These are phyloP conservation scores for Mariannaea sp. DNA, from an alignment of 2,329 filamentous ascomycete genomes.

Conservation along the genomic window DNA sequence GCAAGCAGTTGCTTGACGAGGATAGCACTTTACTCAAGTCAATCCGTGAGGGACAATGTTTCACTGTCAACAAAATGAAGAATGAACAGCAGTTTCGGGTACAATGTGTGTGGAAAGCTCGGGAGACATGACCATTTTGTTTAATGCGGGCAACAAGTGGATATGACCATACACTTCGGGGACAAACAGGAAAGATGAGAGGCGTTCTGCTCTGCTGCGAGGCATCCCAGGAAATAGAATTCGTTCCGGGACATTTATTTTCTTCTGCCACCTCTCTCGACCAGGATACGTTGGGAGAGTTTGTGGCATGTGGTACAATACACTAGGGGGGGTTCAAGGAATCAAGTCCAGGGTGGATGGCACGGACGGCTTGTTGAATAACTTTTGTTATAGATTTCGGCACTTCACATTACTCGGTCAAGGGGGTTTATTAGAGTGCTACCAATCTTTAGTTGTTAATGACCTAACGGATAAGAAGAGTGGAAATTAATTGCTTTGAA, in stretches of 20 bases:
- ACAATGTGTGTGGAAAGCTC: slow-evolving; percentile 17
- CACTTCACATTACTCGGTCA: slow-evolving; percentile 18
- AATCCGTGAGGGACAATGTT: slow-evolving; percentile 14
- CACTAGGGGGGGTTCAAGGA: slow-evolving; percentile 20
- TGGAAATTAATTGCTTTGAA: slow-evolving; percentile 22
- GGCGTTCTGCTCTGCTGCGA: slow-evolving; percentile 36
- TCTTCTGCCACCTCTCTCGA: slow-evolving; percentile 10
- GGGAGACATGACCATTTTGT: slow-evolving; percentile 27
- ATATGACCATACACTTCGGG: slow-evolving; percentile 21
- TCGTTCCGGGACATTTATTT: slow-evolving; percentile 10
- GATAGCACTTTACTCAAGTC: background rate
- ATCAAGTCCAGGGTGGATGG: slow-evolving; percentile 1
- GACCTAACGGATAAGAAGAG: slow-evolving; percentile 26
- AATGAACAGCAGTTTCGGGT: background rate
- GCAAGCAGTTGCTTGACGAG: slow-evolving; percentile 14
- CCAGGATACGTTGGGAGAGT: slow-evolving; percentile 19
- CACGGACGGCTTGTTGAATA: slow-evolving; percentile 23
- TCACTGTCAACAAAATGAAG: slow-evolving; percentile 18
- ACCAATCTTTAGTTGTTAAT: slow-evolving; percentile 26
- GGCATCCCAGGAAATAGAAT: slow-evolving; percentile 3
- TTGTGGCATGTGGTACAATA: slow-evolving; percentile 21
- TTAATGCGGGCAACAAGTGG: slow-evolving; percentile 23
- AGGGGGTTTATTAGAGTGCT: slow-evolving; percentile 16
- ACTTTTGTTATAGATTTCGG: slow-evolving; percentile 31
- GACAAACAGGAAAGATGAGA: slow-evolving; percentile 26